Evolutionary conservation across 805 yeast genomes (phyloP).

Genomic region (Starmerella stellata): DNA sequence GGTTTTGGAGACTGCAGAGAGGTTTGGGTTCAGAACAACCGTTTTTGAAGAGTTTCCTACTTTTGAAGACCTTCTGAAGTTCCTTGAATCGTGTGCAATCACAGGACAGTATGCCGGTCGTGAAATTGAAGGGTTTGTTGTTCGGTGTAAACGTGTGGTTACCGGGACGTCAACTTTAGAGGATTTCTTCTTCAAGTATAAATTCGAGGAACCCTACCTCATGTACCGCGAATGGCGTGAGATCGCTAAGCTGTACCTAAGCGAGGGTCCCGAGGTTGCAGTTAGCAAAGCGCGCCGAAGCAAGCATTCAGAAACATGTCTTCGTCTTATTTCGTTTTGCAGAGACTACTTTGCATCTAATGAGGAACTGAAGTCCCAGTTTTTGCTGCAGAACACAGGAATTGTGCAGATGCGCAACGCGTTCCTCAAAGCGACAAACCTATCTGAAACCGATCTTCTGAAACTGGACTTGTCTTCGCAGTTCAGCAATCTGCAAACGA

Average conservation of each 20-base stretch:
- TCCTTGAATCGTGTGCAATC: slow-evolving; percentile 38
- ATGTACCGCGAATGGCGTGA: slow-evolving; percentile 85
- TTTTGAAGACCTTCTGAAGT: slow-evolving; percentile 29
- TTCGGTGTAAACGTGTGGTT: slow-evolving; percentile 36
- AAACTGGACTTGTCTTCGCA: slow-evolving; percentile 23
- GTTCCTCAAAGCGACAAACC: slow-evolving; percentile 38
- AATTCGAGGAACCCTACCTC: slow-evolving; percentile 87
- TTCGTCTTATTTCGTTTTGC: slow-evolving; percentile 52
- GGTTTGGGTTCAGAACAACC: slow-evolving; percentile 51
- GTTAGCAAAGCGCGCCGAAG: slow-evolving; percentile 14
- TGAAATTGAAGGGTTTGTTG: slow-evolving; percentile 87
- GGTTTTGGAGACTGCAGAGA: slow-evolving; percentile 42
- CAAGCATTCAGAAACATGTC: slow-evolving; percentile 42
- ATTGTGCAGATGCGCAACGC: slow-evolving; percentile 52
- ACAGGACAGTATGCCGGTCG: slow-evolving; percentile 53
- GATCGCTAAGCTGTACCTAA: slow-evolving; percentile 35
- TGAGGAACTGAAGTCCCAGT: slow-evolving; percentile 31
- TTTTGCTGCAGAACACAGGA: slow-evolving; percentile 38
- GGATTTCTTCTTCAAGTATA: slow-evolving; percentile 74
- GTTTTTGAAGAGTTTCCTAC: slow-evolving; percentile 29
- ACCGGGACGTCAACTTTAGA: slow-evolving; percentile 1
- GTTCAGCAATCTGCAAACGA: slow-evolving; percentile 14
- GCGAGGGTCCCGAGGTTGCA: slow-evolving; percentile 17
- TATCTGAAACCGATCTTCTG: slow-evolving; percentile 42
- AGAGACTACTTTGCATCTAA: slow-evolving; percentile 35